phyloP scores from a whole-genome alignment of 2,329 filamentous ascomycete genomes.

The Aspergillus nomiae region DNA sequence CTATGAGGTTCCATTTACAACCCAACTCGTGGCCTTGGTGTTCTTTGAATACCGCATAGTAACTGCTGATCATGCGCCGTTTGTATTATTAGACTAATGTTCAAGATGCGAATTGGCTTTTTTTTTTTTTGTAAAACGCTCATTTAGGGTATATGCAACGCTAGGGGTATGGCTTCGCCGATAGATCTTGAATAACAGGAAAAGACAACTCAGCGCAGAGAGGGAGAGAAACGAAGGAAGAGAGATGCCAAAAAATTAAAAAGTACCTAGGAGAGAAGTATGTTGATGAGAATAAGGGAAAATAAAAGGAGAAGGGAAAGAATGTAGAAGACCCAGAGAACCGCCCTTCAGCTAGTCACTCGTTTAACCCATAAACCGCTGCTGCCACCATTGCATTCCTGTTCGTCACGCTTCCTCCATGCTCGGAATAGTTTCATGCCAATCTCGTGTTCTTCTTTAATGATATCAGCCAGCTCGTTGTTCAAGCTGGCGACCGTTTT shows the following conservation, averaged over 20 bases:
- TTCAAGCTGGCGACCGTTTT: slow-evolving; percentile 67
- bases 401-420: slow-evolving; percentile 72
- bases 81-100: neutral
- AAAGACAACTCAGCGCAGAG: slow-evolving; percentile 9
- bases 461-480: slow-evolving; percentile 70
- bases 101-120: neutral
- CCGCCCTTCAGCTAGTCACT: slow-evolving; percentile 61
- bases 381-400: slow-evolving; percentile 50
- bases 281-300: neutral
- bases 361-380: slow-evolving; percentile 76
- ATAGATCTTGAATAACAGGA: slow-evolving; percentile 16
- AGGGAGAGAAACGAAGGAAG: slow-evolving; percentile 19
- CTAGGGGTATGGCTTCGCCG: slow-evolving; percentile 23
- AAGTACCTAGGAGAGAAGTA: neutral
- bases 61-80: neutral
- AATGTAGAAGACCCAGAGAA: slow-evolving; percentile 5
- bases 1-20: neutral
- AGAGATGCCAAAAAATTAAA: neutral
- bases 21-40: neutral
- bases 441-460: slow-evolving; percentile 75
- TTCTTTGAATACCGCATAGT: slow-evolving; percentile 1
- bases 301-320: neutral
- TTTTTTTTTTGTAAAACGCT: neutral
- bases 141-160: slow-evolving; percentile 6
- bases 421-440: slow-evolving; percentile 73